A percentile compares a stretch with the other conserved stretches of the same genome.
phyloP scores from a whole-genome alignment of 1,139 yeast species.

The Pichia sp. region DNA sequence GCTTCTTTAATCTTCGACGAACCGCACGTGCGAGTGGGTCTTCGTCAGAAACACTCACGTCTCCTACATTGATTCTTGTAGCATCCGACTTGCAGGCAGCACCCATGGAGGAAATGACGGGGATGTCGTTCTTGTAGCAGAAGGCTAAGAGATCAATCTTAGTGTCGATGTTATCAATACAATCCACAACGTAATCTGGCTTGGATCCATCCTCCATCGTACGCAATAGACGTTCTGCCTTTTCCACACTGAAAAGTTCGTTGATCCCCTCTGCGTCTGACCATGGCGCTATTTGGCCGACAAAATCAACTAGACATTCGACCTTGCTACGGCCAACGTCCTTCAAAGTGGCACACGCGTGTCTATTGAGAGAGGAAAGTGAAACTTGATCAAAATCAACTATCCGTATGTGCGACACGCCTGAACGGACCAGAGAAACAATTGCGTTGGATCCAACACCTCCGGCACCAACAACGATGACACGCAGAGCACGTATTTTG shows the following conservation, averaged over 20 bases:
- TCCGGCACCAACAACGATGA: slow-evolving; percentile 95
- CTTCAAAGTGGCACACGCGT: slow-evolving; percentile 80
- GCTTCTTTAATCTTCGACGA: slow-evolving; percentile 72
- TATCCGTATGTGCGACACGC: slow-evolving; percentile 70
- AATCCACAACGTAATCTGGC: slow-evolving; percentile 80
- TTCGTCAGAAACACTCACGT: slow-evolving; percentile 76
- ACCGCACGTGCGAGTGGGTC: slow-evolving; percentile 91
- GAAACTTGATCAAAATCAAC: slow-evolving; percentile 96
- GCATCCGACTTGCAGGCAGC: slow-evolving; percentile 93
- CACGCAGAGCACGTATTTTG: slow-evolving; percentile 66
- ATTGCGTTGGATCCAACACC: slow-evolving; percentile 98
- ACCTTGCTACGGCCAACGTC: slow-evolving; percentile 95
- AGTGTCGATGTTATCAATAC: slow-evolving; percentile 93
- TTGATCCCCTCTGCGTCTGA: slow-evolving; percentile 71
- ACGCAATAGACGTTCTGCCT: slow-evolving; percentile 49
- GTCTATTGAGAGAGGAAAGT: slow-evolving; percentile 84
- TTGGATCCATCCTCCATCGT: slow-evolving; percentile 40
- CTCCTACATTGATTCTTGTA: slow-evolving; percentile 74
- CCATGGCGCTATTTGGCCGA: slow-evolving; percentile 84
- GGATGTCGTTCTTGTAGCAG: slow-evolving; percentile 55
- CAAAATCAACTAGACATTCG: slow-evolving; percentile 61
- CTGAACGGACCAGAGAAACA: slow-evolving; percentile 87
- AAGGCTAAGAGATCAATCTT: slow-evolving; percentile 82
- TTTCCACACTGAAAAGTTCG: slow-evolving; percentile 67
- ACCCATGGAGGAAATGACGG: slow-evolving; percentile 86